Conservation (phyloP, 148 eudicot species). For the Heliamphora exappendiculata region DNA sequence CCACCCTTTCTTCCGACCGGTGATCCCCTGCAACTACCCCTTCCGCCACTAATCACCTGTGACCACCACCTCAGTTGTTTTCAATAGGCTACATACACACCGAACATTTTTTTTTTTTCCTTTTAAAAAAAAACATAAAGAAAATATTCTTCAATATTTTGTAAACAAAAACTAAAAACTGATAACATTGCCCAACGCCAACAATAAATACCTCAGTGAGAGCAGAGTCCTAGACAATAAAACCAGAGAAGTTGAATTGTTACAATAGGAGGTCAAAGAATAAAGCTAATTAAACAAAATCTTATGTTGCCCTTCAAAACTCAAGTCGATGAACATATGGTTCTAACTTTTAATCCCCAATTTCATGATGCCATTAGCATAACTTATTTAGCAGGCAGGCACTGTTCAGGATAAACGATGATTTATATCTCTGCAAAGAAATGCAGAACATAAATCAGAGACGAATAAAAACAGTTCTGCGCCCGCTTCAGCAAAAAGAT, state of each 20-base stretch:
- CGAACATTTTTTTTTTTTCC: too few species aligned
- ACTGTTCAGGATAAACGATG: slow-evolving; percentile 1
- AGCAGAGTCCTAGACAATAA: not conserved
- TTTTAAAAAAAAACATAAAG: too few species aligned
- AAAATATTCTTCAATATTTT: too few species aligned
- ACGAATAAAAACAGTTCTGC: slow-evolving; percentile 1
- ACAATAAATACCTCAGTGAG: too few species aligned
- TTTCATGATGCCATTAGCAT: not conserved
- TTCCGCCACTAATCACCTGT: too few species aligned
- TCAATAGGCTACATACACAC: too few species aligned
- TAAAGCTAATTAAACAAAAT: slow-evolving; percentile 7
- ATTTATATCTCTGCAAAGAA: slow-evolving; percentile 30
- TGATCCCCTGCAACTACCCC: too few species aligned
- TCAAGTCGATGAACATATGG: not conserved
- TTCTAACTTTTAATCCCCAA: slow-evolving; percentile 10
- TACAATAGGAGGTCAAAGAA: not conserved
- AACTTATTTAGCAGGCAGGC: slow-evolving; percentile 4
- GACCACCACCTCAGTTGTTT: too few species aligned
- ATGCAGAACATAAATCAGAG: slow-evolving; percentile 19
- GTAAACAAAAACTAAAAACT: too few species aligned
- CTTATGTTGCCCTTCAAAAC: not conserved
- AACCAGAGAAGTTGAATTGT: not conserved
- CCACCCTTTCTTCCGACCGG: too few species aligned
- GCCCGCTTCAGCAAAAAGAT: slow-evolving; percentile 1
- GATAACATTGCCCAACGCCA: too few species aligned